A percentile compares a stretch with the other conserved stretches of the same genome.
Evolutionary conservation across 2,329 filamentous ascomycete species (phyloP).

Genomic region (Phaeophleospora eucalypticola): DNA sequence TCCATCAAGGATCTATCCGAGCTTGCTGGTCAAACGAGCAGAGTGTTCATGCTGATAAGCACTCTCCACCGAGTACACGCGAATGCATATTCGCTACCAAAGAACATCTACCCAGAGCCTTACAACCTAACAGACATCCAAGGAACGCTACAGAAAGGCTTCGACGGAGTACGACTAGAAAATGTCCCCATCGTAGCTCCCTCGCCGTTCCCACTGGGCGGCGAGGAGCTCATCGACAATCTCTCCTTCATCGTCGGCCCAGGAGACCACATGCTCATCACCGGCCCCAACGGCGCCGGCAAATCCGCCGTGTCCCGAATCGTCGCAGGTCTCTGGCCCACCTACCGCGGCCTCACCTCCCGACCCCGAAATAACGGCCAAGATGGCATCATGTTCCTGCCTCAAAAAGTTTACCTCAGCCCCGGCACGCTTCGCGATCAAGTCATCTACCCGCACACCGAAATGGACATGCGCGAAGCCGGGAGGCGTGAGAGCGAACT

Average conservation of each 20-base stretch:
- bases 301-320: conserved; percentile 86
- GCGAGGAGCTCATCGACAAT: conserved; percentile 84
- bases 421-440: conserved; percentile 92
- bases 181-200: conserved; percentile 91
- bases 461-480: conserved; percentile 84
- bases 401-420: conserved; percentile 86
- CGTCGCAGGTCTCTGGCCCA: conserved; percentile 89
- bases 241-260: conserved; percentile 84
- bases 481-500: conserved; percentile 75
- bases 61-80: conserved; percentile 92
- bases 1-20: conserved; percentile 97
- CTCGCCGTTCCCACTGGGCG: conserved; percentile 79
- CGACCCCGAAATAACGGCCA: conserved; percentile 65
- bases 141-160: conserved; percentile 89
- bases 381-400: conserved; percentile 98
- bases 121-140: conserved; percentile 89
- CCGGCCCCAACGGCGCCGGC: conserved; percentile 88
- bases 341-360: conserved; percentile 88
- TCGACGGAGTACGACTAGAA: conserved; percentile 89
- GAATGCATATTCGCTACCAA: conserved; percentile 71
- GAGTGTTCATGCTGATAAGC: conserved; percentile 92
- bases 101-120: conserved; percentile 67
- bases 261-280: conserved; percentile 91
- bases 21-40: conserved; percentile 89
- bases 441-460: conserved; percentile 95